Evolutionary conservation across 2,329 filamentous ascomycete species (phyloP).

Genomic region (Camillea tinctor): DNA sequence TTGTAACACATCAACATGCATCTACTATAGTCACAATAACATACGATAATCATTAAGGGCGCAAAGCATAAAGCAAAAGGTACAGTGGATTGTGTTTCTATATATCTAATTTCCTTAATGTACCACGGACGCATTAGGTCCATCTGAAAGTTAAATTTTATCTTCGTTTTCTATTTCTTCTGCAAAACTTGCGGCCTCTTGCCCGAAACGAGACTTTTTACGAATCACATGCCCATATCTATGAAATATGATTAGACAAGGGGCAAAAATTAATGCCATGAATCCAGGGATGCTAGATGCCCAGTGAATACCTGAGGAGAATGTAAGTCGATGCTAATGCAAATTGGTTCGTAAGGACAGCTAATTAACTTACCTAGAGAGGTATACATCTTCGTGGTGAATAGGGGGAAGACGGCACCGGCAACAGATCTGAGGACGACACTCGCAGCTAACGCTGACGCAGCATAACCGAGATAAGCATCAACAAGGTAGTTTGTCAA

Average conservation of each 20-base stretch:
- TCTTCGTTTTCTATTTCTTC: slow-evolving; percentile 2
- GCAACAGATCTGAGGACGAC: slow-evolving; percentile 45
- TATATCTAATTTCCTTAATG: not conserved
- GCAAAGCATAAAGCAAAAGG: slow-evolving; percentile 3
- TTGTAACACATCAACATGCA: too few relatives aligned
- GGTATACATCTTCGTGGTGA: slow-evolving; percentile 44
- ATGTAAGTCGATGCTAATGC: not conserved
- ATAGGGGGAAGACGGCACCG: slow-evolving; percentile 46
- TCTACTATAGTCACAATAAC: too few relatives aligned
- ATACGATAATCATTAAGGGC: too few relatives aligned
- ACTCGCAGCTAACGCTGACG: slow-evolving; percentile 28
- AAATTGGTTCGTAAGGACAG: not conserved
- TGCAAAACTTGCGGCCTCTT: not conserved
- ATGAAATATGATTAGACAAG: not conserved
- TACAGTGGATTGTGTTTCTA: not conserved
- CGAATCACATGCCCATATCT: not conserved
- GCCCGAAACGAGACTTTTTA: not conserved
- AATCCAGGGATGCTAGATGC: slow-evolving; percentile 45
- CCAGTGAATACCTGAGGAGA: slow-evolving; percentile 42
- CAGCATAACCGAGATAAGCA: slow-evolving; percentile 8
- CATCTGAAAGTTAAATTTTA: slow-evolving; percentile 24
- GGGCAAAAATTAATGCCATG: slow-evolving; percentile 19
- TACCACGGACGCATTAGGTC: not conserved
- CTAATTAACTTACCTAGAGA: slow-evolving; percentile 25
- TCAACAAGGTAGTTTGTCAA: slow-evolving; percentile 6